phyloP scores from a whole-genome alignment of 2,329 filamentous ascomycete species.

The Clathrospora elynae region DNA sequence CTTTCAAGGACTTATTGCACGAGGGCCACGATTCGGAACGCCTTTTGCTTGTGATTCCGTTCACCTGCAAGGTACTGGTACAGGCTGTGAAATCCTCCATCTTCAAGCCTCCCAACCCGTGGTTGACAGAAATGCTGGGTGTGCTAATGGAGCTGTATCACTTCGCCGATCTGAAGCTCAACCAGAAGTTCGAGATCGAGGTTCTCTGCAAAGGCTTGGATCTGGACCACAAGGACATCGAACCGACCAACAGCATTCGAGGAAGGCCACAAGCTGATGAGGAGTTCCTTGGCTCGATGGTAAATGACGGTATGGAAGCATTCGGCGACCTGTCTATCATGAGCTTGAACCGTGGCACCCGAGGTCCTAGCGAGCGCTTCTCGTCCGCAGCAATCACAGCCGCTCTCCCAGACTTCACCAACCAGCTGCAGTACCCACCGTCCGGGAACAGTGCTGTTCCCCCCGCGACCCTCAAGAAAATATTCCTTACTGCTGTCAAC shows the following conservation, averaged over 20 bases:
- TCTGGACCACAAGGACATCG: conserved; percentile 89
- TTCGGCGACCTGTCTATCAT: conserved; percentile 76
- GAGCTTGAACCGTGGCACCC: conserved; percentile 64
- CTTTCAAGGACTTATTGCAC: conserved; percentile 92
- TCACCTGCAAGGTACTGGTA: conserved; percentile 92
- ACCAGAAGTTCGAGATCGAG: conserved; percentile 98
- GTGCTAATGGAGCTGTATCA: conserved; percentile 93
- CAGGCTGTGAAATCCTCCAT: conserved; percentile 85
- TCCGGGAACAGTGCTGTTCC: conserved; percentile 73
- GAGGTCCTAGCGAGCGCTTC: conserved; percentile 72
- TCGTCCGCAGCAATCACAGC: conserved; percentile 78
- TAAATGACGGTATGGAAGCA: conserved; percentile 71
- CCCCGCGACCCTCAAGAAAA: conserved; percentile 67
- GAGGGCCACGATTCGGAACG: conserved; percentile 94
- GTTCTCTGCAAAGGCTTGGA: conserved; percentile 91
- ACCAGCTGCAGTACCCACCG: conserved; percentile 74
- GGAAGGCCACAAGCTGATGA: conserved; percentile 71
- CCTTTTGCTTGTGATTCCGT: conserved; percentile 89
- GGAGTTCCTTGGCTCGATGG: conserved; percentile 58
- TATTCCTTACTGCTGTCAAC: conserved; percentile 84
- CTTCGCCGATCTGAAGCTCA: conserved; percentile 89
- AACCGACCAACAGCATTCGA: conserved; percentile 83
- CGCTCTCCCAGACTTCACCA: conserved; percentile 81
- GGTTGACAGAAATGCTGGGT: conserved; percentile 94
- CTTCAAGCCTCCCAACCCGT: conserved; percentile 94